phyloP scores from a whole-genome alignment of 352 stramenopile genomes.

The Aphanomyces cochlioides region DNA sequence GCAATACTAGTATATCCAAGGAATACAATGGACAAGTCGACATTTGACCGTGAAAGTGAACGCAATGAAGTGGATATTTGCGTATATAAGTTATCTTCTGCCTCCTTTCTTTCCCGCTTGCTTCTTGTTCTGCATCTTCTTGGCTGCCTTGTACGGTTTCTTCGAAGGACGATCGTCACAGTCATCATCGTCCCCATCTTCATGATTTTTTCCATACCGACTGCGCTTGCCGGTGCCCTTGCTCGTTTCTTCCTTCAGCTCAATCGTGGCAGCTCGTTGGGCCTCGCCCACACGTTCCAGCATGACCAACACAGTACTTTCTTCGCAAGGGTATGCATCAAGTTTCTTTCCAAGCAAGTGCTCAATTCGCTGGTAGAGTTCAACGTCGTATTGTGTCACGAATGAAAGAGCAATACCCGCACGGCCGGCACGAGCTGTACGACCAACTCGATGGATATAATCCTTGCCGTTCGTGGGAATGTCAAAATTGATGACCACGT shows the following conservation, averaged over 20 bases:
- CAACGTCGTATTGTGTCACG: conserved; percentile 99
- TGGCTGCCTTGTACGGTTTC: conserved; percentile 77
- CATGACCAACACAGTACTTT: conserved; percentile 95
- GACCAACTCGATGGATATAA: conserved; percentile 98
- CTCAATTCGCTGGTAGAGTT: conserved; percentile 98
- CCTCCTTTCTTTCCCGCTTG: conserved; percentile 29
- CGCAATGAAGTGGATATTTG: no score
- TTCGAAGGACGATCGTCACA: conserved; percentile 34
- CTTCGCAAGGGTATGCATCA: conserved; percentile 77
- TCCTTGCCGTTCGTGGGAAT: conserved; percentile 98
- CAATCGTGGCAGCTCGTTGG: conserved; percentile 90
- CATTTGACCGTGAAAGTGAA: no score
- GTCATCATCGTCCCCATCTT: conserved; percentile 33
- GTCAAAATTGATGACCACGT: conserved; percentile 99
- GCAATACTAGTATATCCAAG: no score
- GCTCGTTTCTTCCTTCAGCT: conserved; percentile 79
- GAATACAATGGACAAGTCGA: no score
- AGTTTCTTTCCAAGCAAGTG: conserved; percentile 85
- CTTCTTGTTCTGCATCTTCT: conserved; percentile 39
- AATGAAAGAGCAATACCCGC: conserved; percentile 95
- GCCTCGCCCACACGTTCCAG: conserved; percentile 97
- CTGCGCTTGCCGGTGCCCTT: conserved; percentile 60
- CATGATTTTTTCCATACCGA: conserved; percentile 50
- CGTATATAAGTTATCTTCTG: conserved; percentile 1
- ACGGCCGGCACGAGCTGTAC: conserved; percentile 94